These are phyloP conservation scores for Globisporangium radiosum DNA, from an alignment of 352 stramenopile species.

Conservation along the genomic window DNA sequence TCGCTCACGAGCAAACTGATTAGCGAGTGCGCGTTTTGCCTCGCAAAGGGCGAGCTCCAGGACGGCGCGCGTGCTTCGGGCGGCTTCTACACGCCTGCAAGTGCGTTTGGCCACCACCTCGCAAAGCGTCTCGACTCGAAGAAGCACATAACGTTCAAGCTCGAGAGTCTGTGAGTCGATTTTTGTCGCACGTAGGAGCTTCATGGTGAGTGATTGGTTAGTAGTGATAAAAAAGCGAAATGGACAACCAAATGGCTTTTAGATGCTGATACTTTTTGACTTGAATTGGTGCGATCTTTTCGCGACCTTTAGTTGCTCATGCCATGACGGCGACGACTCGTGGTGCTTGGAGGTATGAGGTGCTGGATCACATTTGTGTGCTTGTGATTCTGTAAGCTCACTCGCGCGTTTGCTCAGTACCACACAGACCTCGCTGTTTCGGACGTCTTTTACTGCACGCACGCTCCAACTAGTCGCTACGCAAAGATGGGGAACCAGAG, in stretches of 20 bases:
- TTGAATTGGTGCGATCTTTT: too few species aligned
- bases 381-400: too few species aligned
- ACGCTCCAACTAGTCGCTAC: not conserved
- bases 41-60: conserved; percentile 41
- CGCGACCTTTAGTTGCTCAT: too few species aligned
- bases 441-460: too few species aligned
- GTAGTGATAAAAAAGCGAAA: not conserved
- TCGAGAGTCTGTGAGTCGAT: conserved; percentile 15
- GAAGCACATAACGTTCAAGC: conserved; percentile 46
- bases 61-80: conserved; percentile 15
- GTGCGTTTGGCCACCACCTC: conserved; percentile 36
- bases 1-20: conserved; percentile 47
- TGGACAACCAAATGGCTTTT: too few species aligned
- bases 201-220: not conserved
- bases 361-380: too few species aligned
- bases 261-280: too few species aligned
- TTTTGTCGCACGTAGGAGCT: not conserved
- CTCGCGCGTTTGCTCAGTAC: too few species aligned
- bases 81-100: conserved; percentile 58
- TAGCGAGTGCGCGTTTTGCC: conserved; percentile 50
- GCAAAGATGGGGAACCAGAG: conserved; percentile 38
- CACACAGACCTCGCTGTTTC: too few species aligned
- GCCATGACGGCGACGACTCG: too few species aligned
- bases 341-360: too few species aligned
- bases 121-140: conserved; percentile 41